These are phyloP conservation scores for Talaromyces adpressus DNA, from an alignment of 495 filamentous ascomycete genomes.

Conservation along the genomic window DNA sequence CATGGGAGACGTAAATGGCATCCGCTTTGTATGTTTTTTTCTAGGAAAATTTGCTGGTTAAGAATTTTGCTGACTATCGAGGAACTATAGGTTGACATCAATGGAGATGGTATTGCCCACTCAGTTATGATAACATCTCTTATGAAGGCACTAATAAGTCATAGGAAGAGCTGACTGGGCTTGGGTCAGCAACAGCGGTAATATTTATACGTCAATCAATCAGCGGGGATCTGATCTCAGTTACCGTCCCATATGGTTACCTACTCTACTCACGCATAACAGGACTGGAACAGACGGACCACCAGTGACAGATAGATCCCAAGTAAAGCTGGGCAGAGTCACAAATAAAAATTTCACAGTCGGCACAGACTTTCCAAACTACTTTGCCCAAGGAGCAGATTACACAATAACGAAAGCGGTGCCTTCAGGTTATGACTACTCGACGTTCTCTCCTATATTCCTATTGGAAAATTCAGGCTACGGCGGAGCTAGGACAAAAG, in stretches of 20 bases:
- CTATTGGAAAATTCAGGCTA: constrained; percentile 12
- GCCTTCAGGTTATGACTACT: too few species aligned
- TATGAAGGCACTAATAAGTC: background rate
- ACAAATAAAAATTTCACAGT: background rate
- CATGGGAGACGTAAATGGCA: constrained; percentile 7
- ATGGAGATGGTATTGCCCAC: constrained; percentile 16
- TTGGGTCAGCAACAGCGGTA: constrained; percentile 20
- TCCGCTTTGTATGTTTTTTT: background rate
- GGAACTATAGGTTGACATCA: constrained; percentile 21
- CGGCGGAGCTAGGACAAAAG: constrained; percentile 10
- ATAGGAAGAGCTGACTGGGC: constrained; percentile 18
- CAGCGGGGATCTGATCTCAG: constrained; percentile 11
- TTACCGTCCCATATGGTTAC: background rate
- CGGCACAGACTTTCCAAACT: background rate
- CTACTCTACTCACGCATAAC: background rate
- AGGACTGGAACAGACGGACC: constrained; percentile 8
- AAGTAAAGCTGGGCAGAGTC: constrained; percentile 9
- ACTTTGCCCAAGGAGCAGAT: constrained; percentile 3
- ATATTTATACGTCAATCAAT: constrained; percentile 18
- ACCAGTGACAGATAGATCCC: background rate
- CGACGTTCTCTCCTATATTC: too few species aligned
- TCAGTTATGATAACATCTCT: background rate
- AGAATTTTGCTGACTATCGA: constrained; percentile 10
- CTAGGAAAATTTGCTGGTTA: constrained; percentile 10
- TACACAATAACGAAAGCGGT: constrained; percentile 4